Evolutionary conservation across 2,329 filamentous ascomycete genomes (phyloP).

Genomic region (Exophiala phaeomuriformis): DNA sequence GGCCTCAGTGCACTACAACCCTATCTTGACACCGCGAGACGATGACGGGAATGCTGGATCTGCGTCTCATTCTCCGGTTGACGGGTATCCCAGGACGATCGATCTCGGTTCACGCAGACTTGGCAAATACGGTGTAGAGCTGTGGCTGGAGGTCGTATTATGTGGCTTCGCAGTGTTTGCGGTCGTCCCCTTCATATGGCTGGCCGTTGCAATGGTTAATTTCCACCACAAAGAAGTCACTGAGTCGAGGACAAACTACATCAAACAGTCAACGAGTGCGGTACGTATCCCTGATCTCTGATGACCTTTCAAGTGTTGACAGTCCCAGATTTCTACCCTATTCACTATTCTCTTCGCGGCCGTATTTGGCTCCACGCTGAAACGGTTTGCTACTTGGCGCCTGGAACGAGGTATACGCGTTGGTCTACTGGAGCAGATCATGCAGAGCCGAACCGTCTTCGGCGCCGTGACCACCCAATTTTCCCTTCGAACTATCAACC

Average conservation of each 20-base stretch:
- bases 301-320: neutral
- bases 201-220: constrained; percentile 10
- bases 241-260: constrained; percentile 6
- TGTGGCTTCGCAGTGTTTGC: constrained; percentile 11
- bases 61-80: neutral
- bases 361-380: constrained; percentile 20
- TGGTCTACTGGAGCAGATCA: constrained; percentile 24
- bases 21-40: constrained; percentile 6
- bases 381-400: constrained; percentile 18
- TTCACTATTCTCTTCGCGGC: constrained; percentile 25
- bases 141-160: constrained; percentile 12
- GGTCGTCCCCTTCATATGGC: constrained; percentile 13
- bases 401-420: constrained; percentile 19
- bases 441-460: constrained; percentile 23
- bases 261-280: constrained; percentile 12
- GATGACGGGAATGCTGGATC: neutral
- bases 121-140: constrained; percentile 15
- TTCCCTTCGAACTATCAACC: constrained; percentile 10
- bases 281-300: neutral
- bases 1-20: constrained; percentile 9
- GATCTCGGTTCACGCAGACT: constrained; percentile 2
- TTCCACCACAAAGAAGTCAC: constrained; percentile 6
- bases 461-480: constrained; percentile 14
- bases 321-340: constrained; percentile 14
- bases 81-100: neutral